Conservation (phyloP, 2,329 filamentous ascomycete species). For the Cryoendolithus antarcticus region DNA sequence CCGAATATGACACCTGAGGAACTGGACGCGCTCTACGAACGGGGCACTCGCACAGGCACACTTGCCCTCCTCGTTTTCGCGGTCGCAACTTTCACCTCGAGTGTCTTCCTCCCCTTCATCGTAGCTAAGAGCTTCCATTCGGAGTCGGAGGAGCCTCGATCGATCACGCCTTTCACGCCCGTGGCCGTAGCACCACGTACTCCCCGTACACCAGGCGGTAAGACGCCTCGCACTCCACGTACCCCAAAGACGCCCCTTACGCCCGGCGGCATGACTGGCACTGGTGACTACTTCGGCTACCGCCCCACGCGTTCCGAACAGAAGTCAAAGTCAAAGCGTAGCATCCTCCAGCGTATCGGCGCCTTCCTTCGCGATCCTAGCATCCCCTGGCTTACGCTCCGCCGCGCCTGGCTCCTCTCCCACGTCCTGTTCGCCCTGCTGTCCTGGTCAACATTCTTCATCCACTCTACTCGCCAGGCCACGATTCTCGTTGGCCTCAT, state of each 20-base stretch:
- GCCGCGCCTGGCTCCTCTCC: slow-evolving; percentile 74
- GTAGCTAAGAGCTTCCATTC: slow-evolving; percentile 61
- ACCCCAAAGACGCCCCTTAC: slow-evolving; percentile 20
- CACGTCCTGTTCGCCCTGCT: slow-evolving; percentile 71
- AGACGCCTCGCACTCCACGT: slow-evolving; percentile 10
- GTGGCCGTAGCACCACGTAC: slow-evolving; percentile 8
- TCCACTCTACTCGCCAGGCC: slow-evolving; percentile 56
- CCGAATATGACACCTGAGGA: slow-evolving; percentile 65
- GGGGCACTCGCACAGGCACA: slow-evolving; percentile 74
- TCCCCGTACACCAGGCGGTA: slow-evolving; percentile 25
- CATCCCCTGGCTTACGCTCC: slow-evolving; percentile 74
- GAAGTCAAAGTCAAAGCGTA: not conserved
- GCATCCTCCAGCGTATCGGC: slow-evolving; percentile 2
- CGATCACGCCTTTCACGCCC: slow-evolving; percentile 28
- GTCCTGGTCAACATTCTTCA: slow-evolving; percentile 75
- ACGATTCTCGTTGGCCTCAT: slow-evolving; percentile 69
- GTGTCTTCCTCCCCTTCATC: slow-evolving; percentile 73
- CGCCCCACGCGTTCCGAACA: slow-evolving; percentile 2
- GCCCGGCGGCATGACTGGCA: slow-evolving; percentile 7
- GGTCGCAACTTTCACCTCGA: slow-evolving; percentile 68
- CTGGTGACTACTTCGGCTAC: slow-evolving; percentile 16
- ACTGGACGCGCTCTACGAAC: slow-evolving; percentile 68
- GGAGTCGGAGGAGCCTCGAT: slow-evolving; percentile 28
- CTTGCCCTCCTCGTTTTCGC: slow-evolving; percentile 84
- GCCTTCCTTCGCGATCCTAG: slow-evolving; percentile 3